A percentile compares a stretch with the other conserved stretches of the same genome.
Conservation (phyloP, 257 asterid species). For the Solanum okadae region DNA sequence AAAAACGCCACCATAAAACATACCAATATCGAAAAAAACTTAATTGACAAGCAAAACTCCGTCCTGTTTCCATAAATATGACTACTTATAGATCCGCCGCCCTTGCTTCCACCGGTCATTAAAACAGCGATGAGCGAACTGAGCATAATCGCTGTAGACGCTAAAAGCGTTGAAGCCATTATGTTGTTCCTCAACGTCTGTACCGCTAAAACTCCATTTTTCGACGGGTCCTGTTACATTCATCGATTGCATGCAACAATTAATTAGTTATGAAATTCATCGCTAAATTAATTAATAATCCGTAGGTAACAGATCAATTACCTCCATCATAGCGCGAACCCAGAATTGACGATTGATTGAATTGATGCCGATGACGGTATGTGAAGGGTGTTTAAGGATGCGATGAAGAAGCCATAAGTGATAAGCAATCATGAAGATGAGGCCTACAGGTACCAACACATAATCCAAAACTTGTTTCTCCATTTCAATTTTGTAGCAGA, state of each 20-base stretch:
- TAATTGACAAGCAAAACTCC: slow-evolving; percentile 38
- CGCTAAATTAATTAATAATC: neutral
- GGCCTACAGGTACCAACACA: slow-evolving; percentile 64
- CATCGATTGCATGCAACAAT: neutral
- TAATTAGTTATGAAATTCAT: neutral
- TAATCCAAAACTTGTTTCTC: slow-evolving; percentile 50
- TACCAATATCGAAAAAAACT: slow-evolving; percentile 54
- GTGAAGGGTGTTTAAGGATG: slow-evolving; percentile 48
- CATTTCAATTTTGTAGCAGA: slow-evolving; percentile 17
- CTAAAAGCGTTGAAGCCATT: slow-evolving; percentile 89
- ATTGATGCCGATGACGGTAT: slow-evolving; percentile 85
- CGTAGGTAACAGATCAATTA: neutral
- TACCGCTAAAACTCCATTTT: slow-evolving; percentile 73
- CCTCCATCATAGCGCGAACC: slow-evolving; percentile 97
- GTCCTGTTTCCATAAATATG: slow-evolving; percentile 29
- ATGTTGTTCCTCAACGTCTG: slow-evolving; percentile 83
- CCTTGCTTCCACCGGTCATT: slow-evolving; percentile 39
- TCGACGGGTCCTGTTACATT: slow-evolving; percentile 38
- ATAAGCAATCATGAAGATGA: slow-evolving; percentile 44
- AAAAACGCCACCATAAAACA: slow-evolving; percentile 76
- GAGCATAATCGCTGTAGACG: slow-evolving; percentile 75
- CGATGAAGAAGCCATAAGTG: slow-evolving; percentile 74
- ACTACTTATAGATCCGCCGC: slow-evolving; percentile 6
- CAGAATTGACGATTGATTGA: slow-evolving; percentile 82
- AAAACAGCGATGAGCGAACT: slow-evolving; percentile 71